Conservation (phyloP, 75 land plant species). For the Picea glauca region DNA sequence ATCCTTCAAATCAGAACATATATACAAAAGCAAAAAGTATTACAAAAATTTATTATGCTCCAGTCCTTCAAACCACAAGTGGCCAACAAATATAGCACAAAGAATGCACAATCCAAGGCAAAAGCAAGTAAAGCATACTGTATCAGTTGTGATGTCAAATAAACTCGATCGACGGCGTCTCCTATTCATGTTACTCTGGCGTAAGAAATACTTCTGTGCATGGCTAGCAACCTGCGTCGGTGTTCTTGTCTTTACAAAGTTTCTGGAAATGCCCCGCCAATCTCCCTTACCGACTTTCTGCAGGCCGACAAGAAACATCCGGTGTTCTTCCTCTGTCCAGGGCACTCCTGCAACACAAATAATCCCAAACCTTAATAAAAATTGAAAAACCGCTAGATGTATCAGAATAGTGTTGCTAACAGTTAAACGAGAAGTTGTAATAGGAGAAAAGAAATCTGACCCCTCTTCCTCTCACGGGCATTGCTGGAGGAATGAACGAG, state of each 20-base stretch:
- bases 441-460: conserved; percentile 8
- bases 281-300: conserved; percentile 55
- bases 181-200: conserved; percentile 39
- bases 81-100: no score
- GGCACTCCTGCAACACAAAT: conserved; percentile 32
- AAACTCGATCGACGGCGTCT: conserved; percentile 41
- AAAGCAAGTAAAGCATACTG: background rate
- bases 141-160: conserved; percentile 28
- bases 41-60: no score
- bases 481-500: conserved; percentile 44
- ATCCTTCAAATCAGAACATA: no score
- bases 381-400: no score
- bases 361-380: no score
- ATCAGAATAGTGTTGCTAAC: no score
- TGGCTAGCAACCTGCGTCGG: conserved; percentile 57
- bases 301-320: conserved; percentile 37
- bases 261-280: conserved; percentile 54
- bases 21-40: no score
- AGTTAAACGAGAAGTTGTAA: no score
- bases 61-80: no score
- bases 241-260: conserved; percentile 46
- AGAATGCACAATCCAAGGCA: no score
- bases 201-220: conserved; percentile 56
- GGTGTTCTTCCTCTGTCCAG: conserved; percentile 60
- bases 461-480: conserved; percentile 49